phyloP scores from a whole-genome alignment of 257 asterid genomes.

The Solanum dulcamara region DNA sequence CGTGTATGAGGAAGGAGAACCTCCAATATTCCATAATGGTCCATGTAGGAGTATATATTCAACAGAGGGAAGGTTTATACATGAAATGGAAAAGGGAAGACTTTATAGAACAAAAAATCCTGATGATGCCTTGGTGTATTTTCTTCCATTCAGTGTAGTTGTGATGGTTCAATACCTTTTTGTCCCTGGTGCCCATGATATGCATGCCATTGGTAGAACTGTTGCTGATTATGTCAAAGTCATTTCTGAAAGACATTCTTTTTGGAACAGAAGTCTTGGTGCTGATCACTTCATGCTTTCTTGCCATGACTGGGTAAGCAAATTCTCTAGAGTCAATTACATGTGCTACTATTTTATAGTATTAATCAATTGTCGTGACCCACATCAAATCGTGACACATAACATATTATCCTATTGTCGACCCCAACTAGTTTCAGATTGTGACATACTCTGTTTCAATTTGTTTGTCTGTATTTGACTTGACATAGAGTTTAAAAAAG shows the following conservation, averaged over 20 bases:
- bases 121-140: conserved; percentile 59
- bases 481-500: not conserved
- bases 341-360: not conserved
- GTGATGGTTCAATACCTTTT: conserved; percentile 53
- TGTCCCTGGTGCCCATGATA: conserved; percentile 28
- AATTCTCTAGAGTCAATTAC: not conserved
- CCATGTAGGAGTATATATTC: conserved; percentile 78
- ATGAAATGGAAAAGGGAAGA: conserved; percentile 53
- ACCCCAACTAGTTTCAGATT: not conserved
- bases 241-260: conserved; percentile 46
- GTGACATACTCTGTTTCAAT: not conserved
- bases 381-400: not conserved
- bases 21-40: conserved; percentile 70
- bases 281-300: conserved; percentile 89
- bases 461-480: not conserved
- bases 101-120: conserved; percentile 48
- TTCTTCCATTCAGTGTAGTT: conserved; percentile 75
- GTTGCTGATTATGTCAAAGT: conserved; percentile 51
- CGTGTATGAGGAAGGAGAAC: conserved; percentile 77
- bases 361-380: too few species aligned
- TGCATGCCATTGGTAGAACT: conserved; percentile 36
- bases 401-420: not conserved
- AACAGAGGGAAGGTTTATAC: conserved; percentile 71
- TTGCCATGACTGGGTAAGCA: conserved; percentile 86
- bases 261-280: conserved; percentile 70